A percentile compares a stretch with the other conserved stretches of the same genome.
These are phyloP conservation scores for Tetradesmus obliquus DNA, from an alignment of 139 green algal genomes.

Conservation along the genomic window DNA sequence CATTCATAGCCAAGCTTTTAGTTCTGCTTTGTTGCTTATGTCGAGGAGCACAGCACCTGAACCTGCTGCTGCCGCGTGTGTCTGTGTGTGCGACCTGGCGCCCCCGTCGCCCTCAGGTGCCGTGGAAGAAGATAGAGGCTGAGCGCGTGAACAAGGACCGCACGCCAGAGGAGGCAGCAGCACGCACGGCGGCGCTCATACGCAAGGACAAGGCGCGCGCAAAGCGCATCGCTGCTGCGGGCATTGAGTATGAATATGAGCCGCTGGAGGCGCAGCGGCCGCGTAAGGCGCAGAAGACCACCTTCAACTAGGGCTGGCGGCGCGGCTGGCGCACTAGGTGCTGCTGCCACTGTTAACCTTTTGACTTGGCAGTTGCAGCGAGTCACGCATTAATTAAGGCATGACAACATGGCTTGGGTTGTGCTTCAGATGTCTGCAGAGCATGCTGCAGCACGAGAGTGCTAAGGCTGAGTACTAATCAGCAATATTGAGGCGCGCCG, in stretches of 20 bases:
- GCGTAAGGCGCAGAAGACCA: conserved; percentile 55
- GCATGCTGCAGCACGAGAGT: too few species aligned
- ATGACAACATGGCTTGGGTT: too few species aligned
- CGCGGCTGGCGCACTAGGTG: neutral
- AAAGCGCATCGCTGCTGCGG: conserved; percentile 70
- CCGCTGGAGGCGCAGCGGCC: conserved; percentile 48
- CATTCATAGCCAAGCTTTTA: too few species aligned
- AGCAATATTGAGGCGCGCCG: too few species aligned
- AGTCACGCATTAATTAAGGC: too few species aligned
- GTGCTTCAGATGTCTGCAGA: too few species aligned
- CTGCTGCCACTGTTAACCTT: too few species aligned
- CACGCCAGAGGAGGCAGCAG: conserved; percentile 63
- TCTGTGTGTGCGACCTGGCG: neutral
- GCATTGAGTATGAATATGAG: conserved; percentile 89
- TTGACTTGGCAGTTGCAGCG: too few species aligned
- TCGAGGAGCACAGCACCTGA: too few species aligned
- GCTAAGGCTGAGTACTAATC: too few species aligned
- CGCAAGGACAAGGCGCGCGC: conserved; percentile 68
- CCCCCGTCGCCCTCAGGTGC: conserved; percentile 42
- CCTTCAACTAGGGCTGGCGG: neutral
- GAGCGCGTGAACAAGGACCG: conserved; percentile 77
- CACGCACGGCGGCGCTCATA: conserved; percentile 56
- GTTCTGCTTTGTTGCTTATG: neutral
- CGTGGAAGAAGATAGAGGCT: conserved; percentile 82
- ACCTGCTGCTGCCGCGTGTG: neutral